Evolutionary conservation across 2,329 filamentous ascomycete species (phyloP).

Genomic region (Allantophomopsis cytisporea): DNA sequence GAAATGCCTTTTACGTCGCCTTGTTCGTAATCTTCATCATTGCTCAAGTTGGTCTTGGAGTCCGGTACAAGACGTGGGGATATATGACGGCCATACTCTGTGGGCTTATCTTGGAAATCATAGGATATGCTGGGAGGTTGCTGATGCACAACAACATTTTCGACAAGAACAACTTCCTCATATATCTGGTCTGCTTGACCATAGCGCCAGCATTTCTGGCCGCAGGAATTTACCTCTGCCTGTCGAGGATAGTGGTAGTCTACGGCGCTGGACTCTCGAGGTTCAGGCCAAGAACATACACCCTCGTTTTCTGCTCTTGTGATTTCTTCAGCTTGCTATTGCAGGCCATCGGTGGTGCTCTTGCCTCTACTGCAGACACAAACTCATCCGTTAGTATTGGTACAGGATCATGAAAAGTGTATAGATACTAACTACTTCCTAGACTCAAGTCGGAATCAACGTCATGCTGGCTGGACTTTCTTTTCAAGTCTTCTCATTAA

Average conservation of each 20-base stretch:
- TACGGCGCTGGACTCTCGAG: slow-evolving; percentile 31
- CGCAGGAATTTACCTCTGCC: slow-evolving; percentile 39
- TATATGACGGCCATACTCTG: slow-evolving; percentile 34
- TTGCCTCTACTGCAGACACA: slow-evolving; percentile 29
- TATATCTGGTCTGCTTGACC: slow-evolving; percentile 39
- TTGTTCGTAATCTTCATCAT: slow-evolving; percentile 35
- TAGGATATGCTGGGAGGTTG: slow-evolving; percentile 42
- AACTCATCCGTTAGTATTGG: not conserved
- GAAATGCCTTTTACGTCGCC: slow-evolving; percentile 34
- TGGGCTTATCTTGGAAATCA: slow-evolving; percentile 36
- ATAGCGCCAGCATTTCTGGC: slow-evolving; percentile 41
- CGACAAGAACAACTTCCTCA: slow-evolving; percentile 28
- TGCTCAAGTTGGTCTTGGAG: slow-evolving; percentile 30
- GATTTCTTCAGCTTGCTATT: slow-evolving; percentile 42
- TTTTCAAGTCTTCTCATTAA: slow-evolving; percentile 37
- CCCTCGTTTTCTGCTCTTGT: slow-evolving; percentile 44
- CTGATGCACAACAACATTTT: slow-evolving; percentile 38
- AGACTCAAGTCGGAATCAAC: slow-evolving; percentile 1
- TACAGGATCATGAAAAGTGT: too few species aligned
- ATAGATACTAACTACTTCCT: not conserved
- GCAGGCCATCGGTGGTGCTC: slow-evolving; percentile 41
- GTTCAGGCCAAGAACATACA: slow-evolving; percentile 31
- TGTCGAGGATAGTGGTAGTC: slow-evolving; percentile 40
- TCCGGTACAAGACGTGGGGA: slow-evolving; percentile 38
- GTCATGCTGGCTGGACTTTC: slow-evolving; percentile 44